These are phyloP conservation scores for Geotrichum reessii DNA, from an alignment of 1,139 yeast species.

Conservation along the genomic window DNA sequence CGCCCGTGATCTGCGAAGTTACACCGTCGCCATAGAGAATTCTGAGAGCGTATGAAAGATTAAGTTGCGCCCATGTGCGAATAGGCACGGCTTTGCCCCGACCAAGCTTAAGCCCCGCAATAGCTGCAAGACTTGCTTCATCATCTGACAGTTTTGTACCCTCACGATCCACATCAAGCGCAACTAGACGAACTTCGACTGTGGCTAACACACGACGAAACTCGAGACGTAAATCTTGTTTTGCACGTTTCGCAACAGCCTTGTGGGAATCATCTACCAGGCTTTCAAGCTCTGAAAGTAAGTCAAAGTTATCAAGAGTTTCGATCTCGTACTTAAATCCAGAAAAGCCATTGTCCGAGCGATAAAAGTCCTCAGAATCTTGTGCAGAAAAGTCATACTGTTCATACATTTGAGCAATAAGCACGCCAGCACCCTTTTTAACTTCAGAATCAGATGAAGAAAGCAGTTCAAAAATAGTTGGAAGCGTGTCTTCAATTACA, in stretches of 20 bases:
- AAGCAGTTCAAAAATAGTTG: slow-evolving; percentile 30
- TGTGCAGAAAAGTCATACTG: slow-evolving; percentile 43
- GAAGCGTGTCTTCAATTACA: slow-evolving; percentile 31
- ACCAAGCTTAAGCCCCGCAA: slow-evolving; percentile 53
- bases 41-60: slow-evolving; percentile 56
- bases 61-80: slow-evolving; percentile 59
- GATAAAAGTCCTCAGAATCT: slow-evolving; percentile 36
- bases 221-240: slow-evolving; percentile 54
- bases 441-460: slow-evolving; percentile 27
- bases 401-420: slow-evolving; percentile 60
- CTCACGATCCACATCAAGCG: neutral
- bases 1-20: slow-evolving; percentile 43
- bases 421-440: slow-evolving; percentile 49
- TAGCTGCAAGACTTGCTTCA: slow-evolving; percentile 16
- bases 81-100: slow-evolving; percentile 55
- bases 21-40: slow-evolving; percentile 69
- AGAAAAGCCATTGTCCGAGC: slow-evolving; percentile 20
- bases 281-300: slow-evolving; percentile 31
- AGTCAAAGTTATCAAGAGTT: slow-evolving; percentile 50
- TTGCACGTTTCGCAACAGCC: slow-evolving; percentile 36
- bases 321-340: slow-evolving; percentile 42
- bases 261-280: slow-evolving; percentile 24
- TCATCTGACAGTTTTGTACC: neutral
- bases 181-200: slow-evolving; percentile 8
- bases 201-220: slow-evolving; percentile 57